Conservation (phyloP, 2,329 filamentous ascomycete species). For the Aspergillus sp. region DNA sequence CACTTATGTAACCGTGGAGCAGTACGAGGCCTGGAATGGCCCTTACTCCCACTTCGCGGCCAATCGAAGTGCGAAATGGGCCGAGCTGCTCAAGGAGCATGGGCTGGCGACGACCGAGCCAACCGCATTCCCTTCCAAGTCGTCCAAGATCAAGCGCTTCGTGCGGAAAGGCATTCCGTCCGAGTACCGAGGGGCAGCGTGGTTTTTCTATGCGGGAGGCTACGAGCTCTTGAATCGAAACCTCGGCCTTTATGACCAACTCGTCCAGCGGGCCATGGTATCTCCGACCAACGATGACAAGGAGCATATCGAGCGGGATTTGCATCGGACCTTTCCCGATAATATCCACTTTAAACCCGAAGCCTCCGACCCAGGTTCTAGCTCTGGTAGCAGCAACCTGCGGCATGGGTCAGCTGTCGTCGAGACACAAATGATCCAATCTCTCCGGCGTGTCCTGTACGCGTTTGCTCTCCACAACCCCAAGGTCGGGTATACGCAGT, state of each 20-base stretch:
- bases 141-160: conserved; percentile 81
- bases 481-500: conserved; percentile 90
- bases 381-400: conserved; percentile 31
- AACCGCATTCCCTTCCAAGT: conserved; percentile 72
- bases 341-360: conserved; percentile 83
- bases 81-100: conserved; percentile 68
- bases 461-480: conserved; percentile 91
- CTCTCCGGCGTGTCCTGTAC: conserved; percentile 77
- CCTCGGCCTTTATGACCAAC: conserved; percentile 68
- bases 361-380: conserved; percentile 12
- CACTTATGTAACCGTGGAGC: conserved; percentile 67
- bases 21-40: conserved; percentile 78
- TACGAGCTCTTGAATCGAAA: conserved; percentile 73
- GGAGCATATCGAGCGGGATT: conserved; percentile 88
- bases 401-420: conserved; percentile 33
- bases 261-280: conserved; percentile 63
- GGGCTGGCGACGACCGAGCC: conserved; percentile 68
- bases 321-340: conserved; percentile 92
- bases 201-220: conserved; percentile 94
- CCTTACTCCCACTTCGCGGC: conserved; percentile 71
- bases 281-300: conserved; percentile 66
- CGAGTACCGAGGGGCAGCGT: conserved; percentile 89
- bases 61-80: conserved; percentile 77
- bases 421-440: conserved; percentile 74
- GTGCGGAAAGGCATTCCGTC: conserved; percentile 90